phyloP scores from a whole-genome alignment of 2,329 filamentous ascomycete species.

The Cercospora citrullina region DNA sequence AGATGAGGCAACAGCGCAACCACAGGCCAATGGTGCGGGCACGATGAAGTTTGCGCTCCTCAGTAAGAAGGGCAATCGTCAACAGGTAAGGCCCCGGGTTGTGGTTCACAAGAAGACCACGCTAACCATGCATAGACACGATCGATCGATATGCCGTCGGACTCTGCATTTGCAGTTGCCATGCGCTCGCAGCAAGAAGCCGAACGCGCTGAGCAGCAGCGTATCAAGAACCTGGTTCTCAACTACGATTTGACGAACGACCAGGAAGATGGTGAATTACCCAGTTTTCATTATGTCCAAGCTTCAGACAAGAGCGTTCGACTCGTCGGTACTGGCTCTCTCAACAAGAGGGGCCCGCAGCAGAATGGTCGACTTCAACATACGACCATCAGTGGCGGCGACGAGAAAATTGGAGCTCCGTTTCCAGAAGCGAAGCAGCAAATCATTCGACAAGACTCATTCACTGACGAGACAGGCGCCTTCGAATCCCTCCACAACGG shows the following conservation, averaged over 20 bases:
- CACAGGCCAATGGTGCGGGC: constrained; percentile 41
- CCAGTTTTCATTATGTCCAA: constrained; percentile 45
- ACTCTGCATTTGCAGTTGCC: constrained; percentile 91
- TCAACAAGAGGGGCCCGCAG: constrained; percentile 42
- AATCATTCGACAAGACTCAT: constrained; percentile 20
- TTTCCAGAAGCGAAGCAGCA: constrained; percentile 13
- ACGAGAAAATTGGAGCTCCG: constrained; percentile 20
- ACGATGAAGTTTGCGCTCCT: constrained; percentile 98
- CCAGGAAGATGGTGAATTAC: constrained; percentile 68
- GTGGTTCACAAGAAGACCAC: not conserved
- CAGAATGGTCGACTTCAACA: constrained; percentile 35
- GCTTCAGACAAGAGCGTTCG: constrained; percentile 51
- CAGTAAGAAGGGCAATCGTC: constrained; percentile 93
- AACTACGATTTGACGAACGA: constrained; percentile 91
- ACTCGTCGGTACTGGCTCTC: constrained; percentile 39
- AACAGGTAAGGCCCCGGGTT: constrained; percentile 64
- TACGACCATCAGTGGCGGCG: constrained; percentile 26
- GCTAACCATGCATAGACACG: constrained; percentile 64
- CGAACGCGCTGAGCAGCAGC: constrained; percentile 92
- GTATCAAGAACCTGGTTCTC: constrained; percentile 95
- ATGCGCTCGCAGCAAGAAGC: constrained; percentile 96
- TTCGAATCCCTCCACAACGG: constrained; percentile 45
- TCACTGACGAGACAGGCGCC: constrained; percentile 36
- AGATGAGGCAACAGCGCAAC: constrained; percentile 41
- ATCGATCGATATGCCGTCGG: constrained; percentile 82